Base-by-base conservation (phyloP, 805 yeast genomes). In the Lachancea dasiensis region DNA sequence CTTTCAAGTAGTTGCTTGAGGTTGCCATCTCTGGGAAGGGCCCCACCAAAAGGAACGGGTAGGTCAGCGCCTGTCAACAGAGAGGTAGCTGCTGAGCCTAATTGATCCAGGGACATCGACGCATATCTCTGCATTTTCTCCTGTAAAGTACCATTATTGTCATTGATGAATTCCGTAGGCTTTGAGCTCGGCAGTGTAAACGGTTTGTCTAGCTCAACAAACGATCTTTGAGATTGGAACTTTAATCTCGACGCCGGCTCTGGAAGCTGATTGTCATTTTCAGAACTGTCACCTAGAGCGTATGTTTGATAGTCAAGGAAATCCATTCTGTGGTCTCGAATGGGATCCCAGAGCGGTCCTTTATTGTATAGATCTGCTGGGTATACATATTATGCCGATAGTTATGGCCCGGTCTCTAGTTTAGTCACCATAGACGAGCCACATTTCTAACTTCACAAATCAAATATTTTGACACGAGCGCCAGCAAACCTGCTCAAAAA, bases 241-340 rank as follows among this genome's bases (percentile, higher is more conserved):
- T 49, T 48, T 27, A 58, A 40, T 21, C 54, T 45, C 17, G 57
- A 47, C 6, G 55, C 54, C 9, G 62, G 60, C 20, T 49, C 56
- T 9, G 63, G 61, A 47, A 40, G 57, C 3, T 43, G 21, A 21
- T 38, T 33, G 15, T 52, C 40, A 50, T 50, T 31, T 41, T 40
- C 40, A 55, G 62, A 21, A 56, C 44, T 9, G 52, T 53, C 44
- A 38, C 32, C 42, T 51, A 47, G 29, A 56, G 64, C 68, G 51
- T 38, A 72, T 50, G 56, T 70, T 64, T 49, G 78, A 50, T 14
- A 77, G 73, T 40, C 81, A 50, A 23, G 73, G 56, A 41, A 78
- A 54, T 50, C 81, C 68, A 34, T 64, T n/a, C 10, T 20, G 5
- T 9, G 4, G 23, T 10, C n/a, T n/a, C n/a, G n/a, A n/a, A n/a